Evolutionary conservation across 2,329 filamentous ascomycete species (phyloP), one percentile per base, ranked within the genome.

Genomic region (Cladosporium sp.): DNA sequence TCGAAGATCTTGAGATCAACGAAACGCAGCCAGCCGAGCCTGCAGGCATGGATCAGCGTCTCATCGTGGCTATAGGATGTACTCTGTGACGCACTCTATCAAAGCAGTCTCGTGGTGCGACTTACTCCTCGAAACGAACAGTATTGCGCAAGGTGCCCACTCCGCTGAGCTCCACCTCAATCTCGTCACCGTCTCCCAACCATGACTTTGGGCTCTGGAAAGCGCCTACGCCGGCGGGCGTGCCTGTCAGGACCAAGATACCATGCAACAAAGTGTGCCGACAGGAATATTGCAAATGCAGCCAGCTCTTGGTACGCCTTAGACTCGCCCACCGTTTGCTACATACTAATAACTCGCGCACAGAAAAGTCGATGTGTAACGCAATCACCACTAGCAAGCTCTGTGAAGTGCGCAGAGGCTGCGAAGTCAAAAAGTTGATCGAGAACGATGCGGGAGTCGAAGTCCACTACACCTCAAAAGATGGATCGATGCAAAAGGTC

Each of bases 101-200:
- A 52, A 52, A 24, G 49, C 21, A 28, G 38, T 41, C 38, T 15
- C 38, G 21, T 26, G 47, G 47, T 51, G 15, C 24, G 24, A 32
- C 51, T 55, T 18, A 55, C 51, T 32, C 26, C 28, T 55, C 51
- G 28, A 55, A 55, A 18, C 28, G 51, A 26, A 62, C 21, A 11
- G 12, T 52, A 59, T 84, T 84, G 2, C 47, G 74, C 38, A 83
- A 69, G 0, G 71, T 77, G 3, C 82, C 81, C 0, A 84, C 71
- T 3, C 77, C 74, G 3, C 76, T 76, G 28, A 85, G 80, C 0
- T 78, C 76, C 5, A 84, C 72, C 14, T 77, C 71, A 1, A 73
- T 66, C 26, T 68, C 67, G 64, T 73, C 71, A 12, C 71, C 70
- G 66, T 71, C 65, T 28, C 70, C 64, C 24, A 73, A 55, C 38